These are phyloP conservation scores for Malassezia dermatis DNA, from an alignment of 1,284 basidiomycete genomes.

Conservation along the genomic window DNA sequence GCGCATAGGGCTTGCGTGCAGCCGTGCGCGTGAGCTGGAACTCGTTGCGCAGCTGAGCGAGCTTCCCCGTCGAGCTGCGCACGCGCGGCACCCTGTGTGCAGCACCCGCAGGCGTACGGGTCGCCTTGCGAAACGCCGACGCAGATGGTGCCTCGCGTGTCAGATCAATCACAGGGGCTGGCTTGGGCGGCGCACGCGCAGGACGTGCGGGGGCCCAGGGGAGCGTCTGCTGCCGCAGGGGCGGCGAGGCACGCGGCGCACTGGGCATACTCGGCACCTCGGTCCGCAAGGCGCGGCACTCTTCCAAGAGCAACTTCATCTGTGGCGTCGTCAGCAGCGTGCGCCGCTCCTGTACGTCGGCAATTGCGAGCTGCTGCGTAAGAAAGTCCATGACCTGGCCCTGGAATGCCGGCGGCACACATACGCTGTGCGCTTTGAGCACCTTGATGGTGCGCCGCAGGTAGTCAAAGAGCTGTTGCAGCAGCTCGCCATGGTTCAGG, in stretches of 20 bases:
- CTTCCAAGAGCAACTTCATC: conserved; percentile 29
- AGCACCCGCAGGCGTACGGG: background rate
- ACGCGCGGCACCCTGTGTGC: conserved; percentile 18
- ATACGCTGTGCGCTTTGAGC: conserved; percentile 22
- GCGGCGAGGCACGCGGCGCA: conserved; percentile 15
- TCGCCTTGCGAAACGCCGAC: conserved; percentile 3
- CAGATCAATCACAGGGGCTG: conserved; percentile 6
- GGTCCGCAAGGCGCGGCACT: conserved; percentile 17
- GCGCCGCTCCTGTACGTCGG: conserved; percentile 22
- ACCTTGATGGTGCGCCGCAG: conserved; percentile 32
- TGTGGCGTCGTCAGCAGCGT: conserved; percentile 33
- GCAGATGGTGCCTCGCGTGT: background rate
- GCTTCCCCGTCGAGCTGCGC: conserved; percentile 17
- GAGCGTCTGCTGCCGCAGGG: conserved; percentile 17
- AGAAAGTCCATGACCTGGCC: conserved; percentile 35
- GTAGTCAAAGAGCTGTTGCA: conserved; percentile 36
- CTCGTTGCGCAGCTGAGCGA: conserved; percentile 30
- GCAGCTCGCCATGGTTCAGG: conserved; percentile 44
- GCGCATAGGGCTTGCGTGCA: conserved; percentile 24
- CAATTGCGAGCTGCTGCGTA: conserved; percentile 32
- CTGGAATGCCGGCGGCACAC: conserved; percentile 24
- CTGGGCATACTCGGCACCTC: conserved; percentile 8
- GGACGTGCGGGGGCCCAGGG: background rate
- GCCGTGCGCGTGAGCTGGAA: conserved; percentile 21
- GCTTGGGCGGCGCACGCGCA: background rate